phyloP scores from a whole-genome alignment of 371 early-diverging fungal genomes.

The Actinomortierella wolfii region DNA sequence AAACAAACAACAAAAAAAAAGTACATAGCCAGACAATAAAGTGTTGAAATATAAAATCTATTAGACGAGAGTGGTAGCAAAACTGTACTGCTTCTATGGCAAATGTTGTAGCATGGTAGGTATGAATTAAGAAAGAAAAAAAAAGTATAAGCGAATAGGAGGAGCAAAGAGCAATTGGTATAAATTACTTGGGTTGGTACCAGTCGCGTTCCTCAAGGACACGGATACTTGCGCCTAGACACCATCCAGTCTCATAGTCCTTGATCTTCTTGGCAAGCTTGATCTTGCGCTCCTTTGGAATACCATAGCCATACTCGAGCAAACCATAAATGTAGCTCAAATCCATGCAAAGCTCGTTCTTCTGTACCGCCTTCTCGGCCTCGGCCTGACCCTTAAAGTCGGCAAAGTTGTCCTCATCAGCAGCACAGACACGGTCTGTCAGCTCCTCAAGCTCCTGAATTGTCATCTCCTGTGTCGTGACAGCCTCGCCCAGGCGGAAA shows the following conservation, averaged over 20 bases:
- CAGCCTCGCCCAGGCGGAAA: conserved; percentile 62
- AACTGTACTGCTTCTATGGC: too few species aligned
- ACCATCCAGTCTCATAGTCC: conserved; percentile 95
- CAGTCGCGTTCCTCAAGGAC: conserved; percentile 64
- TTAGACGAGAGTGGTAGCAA: too few species aligned
- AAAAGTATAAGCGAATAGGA: too few species aligned
- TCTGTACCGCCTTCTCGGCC: conserved; percentile 49
- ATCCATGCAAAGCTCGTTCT: conserved; percentile 86
- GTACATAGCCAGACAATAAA: too few species aligned
- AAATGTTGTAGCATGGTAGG: too few species aligned
- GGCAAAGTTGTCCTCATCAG: conserved; percentile 51
- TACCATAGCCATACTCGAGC: conserved; percentile 81
- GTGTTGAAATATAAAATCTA: too few species aligned
- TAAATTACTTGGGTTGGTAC: conserved; percentile 9
- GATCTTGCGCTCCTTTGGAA: conserved; percentile 73
- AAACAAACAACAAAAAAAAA: too few species aligned
- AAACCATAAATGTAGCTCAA: conserved; percentile 84
- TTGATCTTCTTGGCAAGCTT: conserved; percentile 89
- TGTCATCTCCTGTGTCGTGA: conserved; percentile 56
- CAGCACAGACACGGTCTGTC: conserved; percentile 68
- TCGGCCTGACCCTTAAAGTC: conserved; percentile 33
- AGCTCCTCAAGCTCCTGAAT: conserved; percentile 67
- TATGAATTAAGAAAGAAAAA: neutral
- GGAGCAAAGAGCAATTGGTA: too few species aligned
- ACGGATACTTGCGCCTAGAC: conserved; percentile 89